Evolutionary conservation across 1,139 yeast species (phyloP).

Genomic region (Suhomyces bokatorum): DNA sequence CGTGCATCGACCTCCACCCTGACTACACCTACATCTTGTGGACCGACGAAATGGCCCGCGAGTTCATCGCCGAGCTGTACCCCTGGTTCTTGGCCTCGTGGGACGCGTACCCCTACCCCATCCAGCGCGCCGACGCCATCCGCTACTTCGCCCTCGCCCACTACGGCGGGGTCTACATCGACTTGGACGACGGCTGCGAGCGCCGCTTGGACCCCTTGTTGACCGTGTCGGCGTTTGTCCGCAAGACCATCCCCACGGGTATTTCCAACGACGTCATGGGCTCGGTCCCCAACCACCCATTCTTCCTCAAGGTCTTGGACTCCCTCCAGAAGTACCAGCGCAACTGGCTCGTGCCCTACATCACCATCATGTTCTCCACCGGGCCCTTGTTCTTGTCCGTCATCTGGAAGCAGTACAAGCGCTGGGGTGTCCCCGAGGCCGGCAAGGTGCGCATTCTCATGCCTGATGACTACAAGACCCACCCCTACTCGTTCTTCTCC

Average conservation of each 20-base stretch:
- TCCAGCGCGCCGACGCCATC: conserved; percentile 91
- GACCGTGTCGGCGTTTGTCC: conserved; percentile 78
- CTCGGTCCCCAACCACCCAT: conserved; percentile 81
- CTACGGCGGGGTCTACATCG: conserved; percentile 89
- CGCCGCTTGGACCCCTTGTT: conserved; percentile 76
- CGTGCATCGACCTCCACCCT: conserved; percentile 76
- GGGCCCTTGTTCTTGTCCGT: conserved; percentile 89
- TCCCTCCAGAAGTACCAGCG: conserved; percentile 61
- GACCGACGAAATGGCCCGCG: conserved; percentile 85
- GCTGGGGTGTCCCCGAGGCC: conserved; percentile 70
- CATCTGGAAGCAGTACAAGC: conserved; percentile 82
- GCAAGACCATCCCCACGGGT: conserved; percentile 89
- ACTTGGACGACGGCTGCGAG: conserved; percentile 85
- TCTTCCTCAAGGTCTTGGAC: conserved; percentile 70
- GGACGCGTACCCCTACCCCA: conserved; percentile 76
- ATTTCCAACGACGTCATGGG: conserved; percentile 95
- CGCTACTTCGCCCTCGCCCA: conserved; percentile 80
- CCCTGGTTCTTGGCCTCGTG: conserved; percentile 85
- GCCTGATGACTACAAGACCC: conserved; percentile 69
- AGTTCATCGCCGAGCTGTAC: conserved; percentile 73
- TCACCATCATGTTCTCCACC: conserved; percentile 91
- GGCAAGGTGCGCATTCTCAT: conserved; percentile 66
- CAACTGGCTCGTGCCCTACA: conserved; percentile 81
- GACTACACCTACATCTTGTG: conserved; percentile 85
- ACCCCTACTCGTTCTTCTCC: conserved; percentile 61